Percentiles rank a stretch among this genome's conserved stretches.
Conservation (phyloP, 805 yeast species). For the Ogataea salicorniae region DNA sequence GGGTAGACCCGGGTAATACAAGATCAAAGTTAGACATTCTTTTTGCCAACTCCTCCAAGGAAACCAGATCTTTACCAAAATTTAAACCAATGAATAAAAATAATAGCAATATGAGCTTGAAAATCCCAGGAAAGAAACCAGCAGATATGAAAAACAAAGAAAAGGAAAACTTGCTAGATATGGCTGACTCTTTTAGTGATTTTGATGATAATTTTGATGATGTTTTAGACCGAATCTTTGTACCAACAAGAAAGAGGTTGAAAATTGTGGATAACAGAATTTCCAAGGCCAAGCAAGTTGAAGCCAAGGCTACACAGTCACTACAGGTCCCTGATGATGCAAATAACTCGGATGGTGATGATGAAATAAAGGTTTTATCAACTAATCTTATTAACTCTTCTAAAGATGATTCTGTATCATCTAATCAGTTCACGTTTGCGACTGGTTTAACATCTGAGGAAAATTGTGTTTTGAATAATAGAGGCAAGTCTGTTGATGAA, state of each 20-base stretch:
- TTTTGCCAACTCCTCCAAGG: background rate
- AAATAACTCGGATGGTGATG: no score
- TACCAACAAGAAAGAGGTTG: background rate
- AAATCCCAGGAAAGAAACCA: background rate
- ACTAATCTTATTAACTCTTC: no score
- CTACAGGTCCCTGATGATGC: no score
- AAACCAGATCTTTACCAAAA: background rate
- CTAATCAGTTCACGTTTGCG: no score
- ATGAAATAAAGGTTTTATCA: no score
- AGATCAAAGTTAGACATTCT: background rate
- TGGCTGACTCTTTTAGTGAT: background rate
- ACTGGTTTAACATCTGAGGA: no score
- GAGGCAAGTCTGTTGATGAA: no score
- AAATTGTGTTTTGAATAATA: no score
- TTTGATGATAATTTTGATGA: background rate
- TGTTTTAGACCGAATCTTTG: background rate
- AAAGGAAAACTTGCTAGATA: background rate
- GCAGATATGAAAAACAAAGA: background rate
- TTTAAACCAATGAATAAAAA: background rate
- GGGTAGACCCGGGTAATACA: background rate
- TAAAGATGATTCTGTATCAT: no score
- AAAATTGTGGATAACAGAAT: background rate
- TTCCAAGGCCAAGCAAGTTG: no score
- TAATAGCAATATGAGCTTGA: background rate
- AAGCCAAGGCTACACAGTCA: no score